Evolutionary conservation across 169 alveolate genomes (phyloP).

Genomic region (Plasmodium coatneyi): DNA sequence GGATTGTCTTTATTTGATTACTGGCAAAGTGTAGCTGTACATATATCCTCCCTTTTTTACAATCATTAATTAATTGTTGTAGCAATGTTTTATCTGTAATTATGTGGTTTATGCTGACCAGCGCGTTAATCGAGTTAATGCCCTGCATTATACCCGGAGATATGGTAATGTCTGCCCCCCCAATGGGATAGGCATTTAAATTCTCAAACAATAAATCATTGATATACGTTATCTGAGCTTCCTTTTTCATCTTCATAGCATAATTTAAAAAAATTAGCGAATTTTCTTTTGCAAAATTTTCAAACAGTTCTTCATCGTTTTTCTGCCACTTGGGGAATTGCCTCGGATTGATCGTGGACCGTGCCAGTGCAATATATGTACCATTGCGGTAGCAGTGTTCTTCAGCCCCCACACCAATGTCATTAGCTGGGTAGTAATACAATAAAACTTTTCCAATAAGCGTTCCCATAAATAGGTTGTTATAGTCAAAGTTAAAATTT

Average conservation of each 20-base stretch:
- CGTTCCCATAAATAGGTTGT: slow-evolving; percentile 70
- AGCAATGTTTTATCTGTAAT: neutral
- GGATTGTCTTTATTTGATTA: slow-evolving; percentile 29
- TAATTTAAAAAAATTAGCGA: slow-evolving; percentile 65
- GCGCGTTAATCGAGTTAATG: slow-evolving; percentile 29
- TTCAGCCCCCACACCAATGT: slow-evolving; percentile 7
- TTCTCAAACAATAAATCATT: slow-evolving; percentile 40
- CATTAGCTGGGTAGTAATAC: slow-evolving; percentile 68
- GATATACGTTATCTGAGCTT: slow-evolving; percentile 24
- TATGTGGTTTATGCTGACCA: slow-evolving; percentile 33
- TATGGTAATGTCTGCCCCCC: slow-evolving; percentile 58
- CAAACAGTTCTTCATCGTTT: neutral
- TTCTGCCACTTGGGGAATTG: neutral
- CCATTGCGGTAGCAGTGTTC: slow-evolving; percentile 31
- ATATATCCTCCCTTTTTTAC: slow-evolving; percentile 55
- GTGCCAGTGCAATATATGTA: neutral
- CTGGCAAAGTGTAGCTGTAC: slow-evolving; percentile 31
- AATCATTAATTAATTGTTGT: slow-evolving; percentile 14
- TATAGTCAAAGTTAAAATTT: slow-evolving; percentile 69
- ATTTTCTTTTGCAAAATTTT: slow-evolving; percentile 32
- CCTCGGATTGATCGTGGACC: neutral
- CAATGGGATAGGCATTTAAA: slow-evolving; percentile 39
- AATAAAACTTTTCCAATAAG: slow-evolving; percentile 22
- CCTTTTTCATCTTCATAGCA: slow-evolving; percentile 18
- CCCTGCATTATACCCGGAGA: slow-evolving; percentile 75